Evolutionary conservation across 2,329 filamentous ascomycete genomes (phyloP).

Genomic region (Triangularia setosa): DNA sequence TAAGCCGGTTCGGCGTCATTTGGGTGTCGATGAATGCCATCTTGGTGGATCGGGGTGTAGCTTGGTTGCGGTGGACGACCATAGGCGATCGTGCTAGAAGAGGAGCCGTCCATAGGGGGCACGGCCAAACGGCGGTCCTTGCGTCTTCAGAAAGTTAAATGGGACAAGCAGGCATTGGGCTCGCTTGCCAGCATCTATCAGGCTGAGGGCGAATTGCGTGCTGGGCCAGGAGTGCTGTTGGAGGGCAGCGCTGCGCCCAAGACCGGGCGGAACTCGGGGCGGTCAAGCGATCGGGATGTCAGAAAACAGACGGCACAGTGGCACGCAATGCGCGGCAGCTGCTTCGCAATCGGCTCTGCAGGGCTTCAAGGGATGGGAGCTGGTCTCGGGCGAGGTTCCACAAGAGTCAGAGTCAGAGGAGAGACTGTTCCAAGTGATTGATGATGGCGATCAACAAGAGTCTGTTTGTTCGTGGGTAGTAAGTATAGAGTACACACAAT

Average conservation of each 20-base stretch:
- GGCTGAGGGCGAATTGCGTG: slow-evolving; percentile 29
- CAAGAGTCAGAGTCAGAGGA: not conserved
- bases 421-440: not conserved
- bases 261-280: slow-evolving; percentile 14
- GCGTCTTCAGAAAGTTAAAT: slow-evolving; percentile 23
- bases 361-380: not conserved
- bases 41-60: slow-evolving; percentile 19
- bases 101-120: slow-evolving; percentile 23
- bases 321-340: slow-evolving; percentile 26
- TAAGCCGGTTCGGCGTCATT: slow-evolving; percentile 23
- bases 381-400: not conserved
- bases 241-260: slow-evolving; percentile 14
- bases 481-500: not conserved
- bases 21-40: slow-evolving; percentile 24
- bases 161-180: slow-evolving; percentile 26
- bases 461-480: not conserved
- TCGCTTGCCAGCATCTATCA: slow-evolving; percentile 21
- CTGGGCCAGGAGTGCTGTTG: slow-evolving; percentile 20
- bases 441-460: not conserved
- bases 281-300: slow-evolving; percentile 18
- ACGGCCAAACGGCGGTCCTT: slow-evolving; percentile 21
- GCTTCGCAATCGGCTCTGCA: slow-evolving; percentile 23
- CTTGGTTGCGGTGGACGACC: slow-evolving; percentile 17
- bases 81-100: slow-evolving; percentile 17
- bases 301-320: slow-evolving; percentile 17